Evolutionary conservation across 2,329 filamentous ascomycete genomes (phyloP), one percentile per base, ranked within the genome.

Genomic region (Aspergillus texensis): DNA sequence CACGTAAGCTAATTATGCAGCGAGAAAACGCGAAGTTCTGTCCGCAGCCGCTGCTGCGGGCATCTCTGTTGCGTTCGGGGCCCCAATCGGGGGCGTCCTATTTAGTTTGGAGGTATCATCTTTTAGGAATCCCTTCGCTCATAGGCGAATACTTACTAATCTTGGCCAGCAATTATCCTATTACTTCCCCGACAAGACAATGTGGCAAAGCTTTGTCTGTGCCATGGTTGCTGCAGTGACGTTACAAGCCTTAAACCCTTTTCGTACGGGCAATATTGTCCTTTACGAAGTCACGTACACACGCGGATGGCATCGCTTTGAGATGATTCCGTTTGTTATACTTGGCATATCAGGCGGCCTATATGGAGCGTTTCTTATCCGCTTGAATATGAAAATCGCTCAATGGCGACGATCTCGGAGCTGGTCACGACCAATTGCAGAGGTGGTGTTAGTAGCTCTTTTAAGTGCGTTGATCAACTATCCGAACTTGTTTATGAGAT

Each of bases 141-240:
- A 28, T 12, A 26, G 4, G 12, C 2, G 52, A 19, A 14, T 11
- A 21, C 36, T 26, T 48, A 39, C 30, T 62, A 28, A 46, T 1
- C 48, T 61, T 19, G 53, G 48, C 45, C 63, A 91, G 86, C 93
- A 96, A 85, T 83, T 98, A 3, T 96, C 93, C 0, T 98, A 97
- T 77, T 98, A 97, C 78, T 98, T 98, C 71, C 94, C 95, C 0
- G 94, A 98, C 79, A 98, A 98, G 79, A 98, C 95, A 11, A 98
- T 99, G 95, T 99, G 95, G 95, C 95, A 97, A 77, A 97, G 93
- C 72, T 99, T 99, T 74, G 95, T 99, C 46, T 98, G 95, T 72
- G 95, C 95, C 75, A 98, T 98, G 94, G 92, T 96, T n/a, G 95
- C 94, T 19, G 94, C 95, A 21, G 92, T 98, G 43, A 93, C 93